Percentiles rank a stretch among this genome's conserved stretches.
These are phyloP conservation scores for Sarocladiaceae sp. DNA, from an alignment of 2,329 filamentous ascomycete genomes.

Conservation along the genomic window DNA sequence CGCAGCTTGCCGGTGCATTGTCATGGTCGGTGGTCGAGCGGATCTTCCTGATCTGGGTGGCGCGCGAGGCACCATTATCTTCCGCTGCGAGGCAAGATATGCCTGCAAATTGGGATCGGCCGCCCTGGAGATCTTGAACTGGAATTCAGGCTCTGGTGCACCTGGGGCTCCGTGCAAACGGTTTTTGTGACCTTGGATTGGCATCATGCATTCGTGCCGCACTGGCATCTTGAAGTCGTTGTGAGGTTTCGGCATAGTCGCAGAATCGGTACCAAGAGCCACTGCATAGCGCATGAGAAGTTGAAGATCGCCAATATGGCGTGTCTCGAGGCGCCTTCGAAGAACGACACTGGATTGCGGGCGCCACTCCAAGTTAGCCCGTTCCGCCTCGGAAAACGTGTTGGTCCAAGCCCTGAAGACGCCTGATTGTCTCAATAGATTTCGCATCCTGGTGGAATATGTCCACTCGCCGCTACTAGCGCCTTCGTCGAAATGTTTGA, in stretches of 20 bases:
- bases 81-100: constrained; percentile 29
- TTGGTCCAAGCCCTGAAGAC: constrained; percentile 31
- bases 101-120: constrained; percentile 24
- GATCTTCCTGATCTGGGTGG: constrained; percentile 24
- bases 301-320: constrained; percentile 34
- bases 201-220: constrained; percentile 27
- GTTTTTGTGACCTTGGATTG: constrained; percentile 28
- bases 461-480: constrained; percentile 34
- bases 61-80: constrained; percentile 20
- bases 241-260: constrained; percentile 20
- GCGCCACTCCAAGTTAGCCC: constrained; percentile 31
- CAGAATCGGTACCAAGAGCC: constrained; percentile 28
- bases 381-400: constrained; percentile 27
- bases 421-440: constrained; percentile 34
- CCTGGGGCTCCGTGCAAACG: neutral
- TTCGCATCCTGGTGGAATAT: constrained; percentile 38
- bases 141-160: constrained; percentile 16
- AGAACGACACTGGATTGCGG: constrained; percentile 34
- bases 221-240: constrained; percentile 29
- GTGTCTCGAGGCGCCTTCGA: constrained; percentile 38
- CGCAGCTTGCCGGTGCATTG: constrained; percentile 2
- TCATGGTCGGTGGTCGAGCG: constrained; percentile 18
- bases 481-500: constrained; percentile 40
- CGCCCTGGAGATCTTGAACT: constrained; percentile 30
- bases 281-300: constrained; percentile 33